phyloP scores from a whole-genome alignment of 306 rosid genomes.

The Ormosia semicastrata region DNA sequence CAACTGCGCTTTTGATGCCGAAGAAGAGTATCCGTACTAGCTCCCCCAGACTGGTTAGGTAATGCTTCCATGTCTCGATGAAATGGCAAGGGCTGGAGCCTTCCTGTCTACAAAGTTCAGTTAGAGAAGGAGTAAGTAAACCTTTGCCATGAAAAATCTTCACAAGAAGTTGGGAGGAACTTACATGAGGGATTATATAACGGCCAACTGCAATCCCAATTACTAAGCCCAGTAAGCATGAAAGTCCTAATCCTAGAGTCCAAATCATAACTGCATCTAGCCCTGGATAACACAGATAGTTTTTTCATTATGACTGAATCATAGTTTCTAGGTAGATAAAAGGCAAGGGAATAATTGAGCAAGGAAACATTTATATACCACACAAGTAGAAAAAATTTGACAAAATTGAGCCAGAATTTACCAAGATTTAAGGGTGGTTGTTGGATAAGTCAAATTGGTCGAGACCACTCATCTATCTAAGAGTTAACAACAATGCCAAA shows the following conservation, averaged over 20 bases:
- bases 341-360: neutral
- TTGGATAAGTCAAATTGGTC: no score
- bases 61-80: constrained; percentile 66
- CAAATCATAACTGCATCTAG: constrained; percentile 43
- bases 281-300: constrained; percentile 32
- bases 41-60: constrained; percentile 66
- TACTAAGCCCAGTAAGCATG: constrained; percentile 40
- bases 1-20: constrained; percentile 69
- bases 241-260: constrained; percentile 52
- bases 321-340: neutral
- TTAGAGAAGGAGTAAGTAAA: constrained; percentile 27
- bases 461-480: no score
- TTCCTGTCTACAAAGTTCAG: constrained; percentile 63
- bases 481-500: no score
- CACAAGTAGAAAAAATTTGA: no score
- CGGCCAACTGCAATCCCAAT: constrained; percentile 45
- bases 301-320: constrained; percentile 9
- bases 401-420: no score
- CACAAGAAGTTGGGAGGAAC: constrained; percentile 18
- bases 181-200: constrained; percentile 47
- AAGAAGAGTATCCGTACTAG: constrained; percentile 54
- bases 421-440: no score
- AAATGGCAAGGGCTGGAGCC: constrained; percentile 30
- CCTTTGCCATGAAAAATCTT: neutral
- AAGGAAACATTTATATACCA: no score